phyloP scores from a whole-genome alignment of 2,329 filamentous ascomycete genomes.

The Paracoccidioides lutzii region DNA sequence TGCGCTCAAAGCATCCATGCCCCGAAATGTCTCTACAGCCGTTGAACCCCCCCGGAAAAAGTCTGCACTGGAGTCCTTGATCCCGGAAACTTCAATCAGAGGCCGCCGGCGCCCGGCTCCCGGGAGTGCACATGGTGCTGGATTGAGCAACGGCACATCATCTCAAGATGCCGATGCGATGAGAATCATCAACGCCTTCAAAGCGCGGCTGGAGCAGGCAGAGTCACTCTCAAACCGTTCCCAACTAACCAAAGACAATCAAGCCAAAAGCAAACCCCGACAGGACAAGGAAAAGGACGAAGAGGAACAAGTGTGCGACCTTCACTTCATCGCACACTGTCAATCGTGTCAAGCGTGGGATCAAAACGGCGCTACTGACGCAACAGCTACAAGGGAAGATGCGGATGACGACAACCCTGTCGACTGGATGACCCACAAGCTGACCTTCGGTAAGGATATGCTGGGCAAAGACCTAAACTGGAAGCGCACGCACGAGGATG shows the following conservation, averaged over 20 bases:
- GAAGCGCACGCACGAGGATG: conserved; percentile 77
- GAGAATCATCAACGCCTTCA: conserved; percentile 65
- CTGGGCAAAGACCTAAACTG: conserved; percentile 83
- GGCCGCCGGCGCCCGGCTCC: conserved; percentile 33
- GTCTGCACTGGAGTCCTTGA: conserved; percentile 36
- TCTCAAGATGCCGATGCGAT: conserved; percentile 50
- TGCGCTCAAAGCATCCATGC: conserved; percentile 36
- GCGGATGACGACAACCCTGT: conserved; percentile 37
- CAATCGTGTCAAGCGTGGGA: conserved; percentile 86
- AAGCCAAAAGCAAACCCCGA: neutral
- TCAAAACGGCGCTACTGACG: conserved; percentile 22
- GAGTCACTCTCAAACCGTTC: conserved; percentile 7
- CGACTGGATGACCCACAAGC: conserved; percentile 73
- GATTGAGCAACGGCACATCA: conserved; percentile 36
- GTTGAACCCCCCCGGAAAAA: conserved; percentile 28
- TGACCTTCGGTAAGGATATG: conserved; percentile 80
- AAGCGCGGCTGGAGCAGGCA: conserved; percentile 53
- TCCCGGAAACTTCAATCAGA: conserved; percentile 35
- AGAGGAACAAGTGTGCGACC: conserved; percentile 68
- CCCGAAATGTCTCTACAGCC: conserved; percentile 21
- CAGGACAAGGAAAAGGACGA: conserved; percentile 28
- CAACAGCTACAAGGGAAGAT: conserved; percentile 3
- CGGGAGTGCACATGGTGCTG: conserved; percentile 25
- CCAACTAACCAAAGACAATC: neutral
- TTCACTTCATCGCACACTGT: conserved; percentile 93